These are phyloP conservation scores for Cyberlindnera maclurae DNA, from an alignment of 805 yeast species.

Conservation along the genomic window DNA sequence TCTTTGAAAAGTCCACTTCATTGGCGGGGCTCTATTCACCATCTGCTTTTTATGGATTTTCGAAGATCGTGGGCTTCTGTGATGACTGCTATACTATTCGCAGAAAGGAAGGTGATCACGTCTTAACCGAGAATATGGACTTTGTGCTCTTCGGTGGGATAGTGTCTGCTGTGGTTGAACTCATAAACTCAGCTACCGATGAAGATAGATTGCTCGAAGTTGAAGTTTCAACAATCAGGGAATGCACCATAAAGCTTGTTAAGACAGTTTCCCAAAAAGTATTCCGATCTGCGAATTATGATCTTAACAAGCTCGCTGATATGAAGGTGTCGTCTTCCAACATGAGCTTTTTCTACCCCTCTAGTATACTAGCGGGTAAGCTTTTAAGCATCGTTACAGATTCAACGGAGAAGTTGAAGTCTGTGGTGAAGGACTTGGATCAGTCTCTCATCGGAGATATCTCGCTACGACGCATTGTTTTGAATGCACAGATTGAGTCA, in stretches of 20 bases:
- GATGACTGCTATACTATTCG: slow-evolving; percentile 51
- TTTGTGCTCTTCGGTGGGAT: slow-evolving; percentile 44
- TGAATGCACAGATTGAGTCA: slow-evolving; percentile 51
- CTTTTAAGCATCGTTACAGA: slow-evolving; percentile 1
- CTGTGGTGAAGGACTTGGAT: slow-evolving; percentile 24
- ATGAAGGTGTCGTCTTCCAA: slow-evolving; percentile 41
- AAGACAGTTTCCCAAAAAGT: slow-evolving; percentile 1
- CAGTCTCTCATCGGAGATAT: slow-evolving; percentile 46
- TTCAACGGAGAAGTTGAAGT: background rate
- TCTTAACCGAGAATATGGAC: slow-evolving; percentile 46
- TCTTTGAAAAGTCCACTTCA: slow-evolving; percentile 25
- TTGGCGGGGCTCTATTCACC: slow-evolving; percentile 25
- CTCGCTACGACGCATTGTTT: slow-evolving; percentile 52
- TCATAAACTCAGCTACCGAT: slow-evolving; percentile 30
- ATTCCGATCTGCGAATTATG: slow-evolving; percentile 14
- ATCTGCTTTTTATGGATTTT: slow-evolving; percentile 23
- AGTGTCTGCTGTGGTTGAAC: slow-evolving; percentile 36
- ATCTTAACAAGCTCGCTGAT: slow-evolving; percentile 24
- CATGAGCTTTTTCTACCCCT: slow-evolving; percentile 53
- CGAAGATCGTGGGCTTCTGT: slow-evolving; percentile 36
- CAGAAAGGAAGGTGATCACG: slow-evolving; percentile 65
- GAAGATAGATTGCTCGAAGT: slow-evolving; percentile 2
- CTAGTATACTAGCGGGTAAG: slow-evolving; percentile 46
- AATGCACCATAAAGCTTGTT: slow-evolving; percentile 3
- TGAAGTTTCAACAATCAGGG: background rate